Conservation (phyloP, 1,284 basidiomycete genomes). For the Ganoderma multipileum region DNA sequence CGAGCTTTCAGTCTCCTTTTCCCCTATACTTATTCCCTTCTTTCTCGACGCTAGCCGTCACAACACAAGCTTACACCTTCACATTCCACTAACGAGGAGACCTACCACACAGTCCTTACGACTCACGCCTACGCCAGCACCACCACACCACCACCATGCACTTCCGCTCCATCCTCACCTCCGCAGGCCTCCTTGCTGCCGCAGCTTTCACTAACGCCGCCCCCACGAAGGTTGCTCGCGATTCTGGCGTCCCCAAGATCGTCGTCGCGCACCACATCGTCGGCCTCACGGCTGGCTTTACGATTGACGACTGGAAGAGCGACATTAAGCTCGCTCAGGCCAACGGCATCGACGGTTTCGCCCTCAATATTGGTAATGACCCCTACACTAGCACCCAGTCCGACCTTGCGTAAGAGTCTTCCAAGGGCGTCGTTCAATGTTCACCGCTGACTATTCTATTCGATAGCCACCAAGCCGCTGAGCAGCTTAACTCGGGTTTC, state of each 20-base stretch:
- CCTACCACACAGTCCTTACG: conserved; percentile 25
- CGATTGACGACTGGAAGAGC: conserved; percentile 57
- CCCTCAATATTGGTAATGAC: conserved; percentile 71
- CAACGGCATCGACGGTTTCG: conserved; percentile 72
- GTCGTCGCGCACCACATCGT: conserved; percentile 75
- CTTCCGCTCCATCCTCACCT: conserved; percentile 23
- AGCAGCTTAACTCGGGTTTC: conserved; percentile 62
- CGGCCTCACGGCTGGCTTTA: conserved; percentile 73
- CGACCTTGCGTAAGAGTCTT: conserved; percentile 67
- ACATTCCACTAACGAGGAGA: conserved; percentile 1
- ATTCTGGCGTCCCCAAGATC: conserved; percentile 47
- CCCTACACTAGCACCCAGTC: conserved; percentile 60
- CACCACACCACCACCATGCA: conserved; percentile 18
- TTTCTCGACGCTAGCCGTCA: conserved; percentile 30
- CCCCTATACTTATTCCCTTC: conserved; percentile 28
- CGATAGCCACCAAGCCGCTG: conserved; percentile 60
- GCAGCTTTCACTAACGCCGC: conserved; percentile 27
- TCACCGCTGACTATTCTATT: background rate
- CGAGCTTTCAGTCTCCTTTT: conserved; percentile 16
- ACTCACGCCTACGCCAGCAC: conserved; percentile 12
- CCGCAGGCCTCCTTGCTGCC: conserved; percentile 25
- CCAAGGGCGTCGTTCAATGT: conserved; percentile 8
- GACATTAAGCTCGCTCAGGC: conserved; percentile 65
- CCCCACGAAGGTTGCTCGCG: conserved; percentile 20
- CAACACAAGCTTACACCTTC: conserved; percentile 1